Conservation (phyloP, 78 protist genomes). For the Polysphondylium violaceum region DNA sequence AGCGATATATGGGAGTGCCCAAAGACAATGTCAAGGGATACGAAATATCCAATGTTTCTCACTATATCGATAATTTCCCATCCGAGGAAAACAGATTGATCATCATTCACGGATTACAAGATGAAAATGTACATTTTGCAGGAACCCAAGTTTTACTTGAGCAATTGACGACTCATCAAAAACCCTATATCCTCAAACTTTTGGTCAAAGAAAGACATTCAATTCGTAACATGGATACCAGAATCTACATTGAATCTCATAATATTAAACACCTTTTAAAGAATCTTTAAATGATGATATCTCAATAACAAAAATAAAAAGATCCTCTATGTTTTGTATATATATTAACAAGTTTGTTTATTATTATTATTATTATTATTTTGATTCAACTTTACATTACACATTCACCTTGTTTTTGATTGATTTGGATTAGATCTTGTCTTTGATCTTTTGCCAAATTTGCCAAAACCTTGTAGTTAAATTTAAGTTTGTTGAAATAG, state of each 20-base stretch:
- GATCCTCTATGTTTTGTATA: too few species aligned
- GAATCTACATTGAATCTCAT: constrained; percentile 29
- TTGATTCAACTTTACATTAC: too few species aligned
- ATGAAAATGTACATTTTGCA: constrained; percentile 96
- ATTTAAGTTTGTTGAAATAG: constrained; percentile 50
- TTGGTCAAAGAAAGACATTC: constrained; percentile 80
- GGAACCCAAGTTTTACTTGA: constrained; percentile 87
- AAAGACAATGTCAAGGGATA: constrained; percentile 79
- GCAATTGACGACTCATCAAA: constrained; percentile 58
- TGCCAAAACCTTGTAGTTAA: constrained; percentile 49
- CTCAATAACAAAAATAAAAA: neutral
- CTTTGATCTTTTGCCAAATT: constrained; percentile 22
- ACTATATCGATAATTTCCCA: constrained; percentile 61
- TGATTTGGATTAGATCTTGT: too few species aligned
- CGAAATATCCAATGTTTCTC: constrained; percentile 23
- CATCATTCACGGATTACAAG: constrained; percentile 91
- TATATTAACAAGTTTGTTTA: too few species aligned
- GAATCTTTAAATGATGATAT: neutral
- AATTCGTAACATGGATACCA: constrained; percentile 41
- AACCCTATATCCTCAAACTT: constrained; percentile 86
- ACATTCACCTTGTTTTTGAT: too few species aligned
- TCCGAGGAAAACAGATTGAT: constrained; percentile 71
- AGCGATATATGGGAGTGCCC: constrained; percentile 93
- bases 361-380: too few species aligned
- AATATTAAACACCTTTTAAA: constrained; percentile 26